Evolutionary conservation across 192 early-diverging fungal species (phyloP), one percentile per base, ranked within the genome.

Genomic region (Backusella tuberculispora): DNA sequence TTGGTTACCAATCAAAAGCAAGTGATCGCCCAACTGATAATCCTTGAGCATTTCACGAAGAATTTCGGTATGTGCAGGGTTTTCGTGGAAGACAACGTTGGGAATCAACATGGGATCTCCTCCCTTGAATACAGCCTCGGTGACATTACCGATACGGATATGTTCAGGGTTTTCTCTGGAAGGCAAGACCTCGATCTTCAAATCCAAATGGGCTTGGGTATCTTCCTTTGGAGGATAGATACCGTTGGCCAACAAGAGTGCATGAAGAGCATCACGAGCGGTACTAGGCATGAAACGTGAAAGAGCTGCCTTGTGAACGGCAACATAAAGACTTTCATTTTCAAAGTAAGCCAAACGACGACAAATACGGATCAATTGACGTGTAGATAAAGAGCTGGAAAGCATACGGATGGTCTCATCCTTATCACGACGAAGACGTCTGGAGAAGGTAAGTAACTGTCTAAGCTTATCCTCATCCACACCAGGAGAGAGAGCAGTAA

Each of bases 1-100:
- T 71, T 95, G 94, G 72, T 95, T 95, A 69, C 94, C 94, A 79
- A 95, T 93, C 29, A 95, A 79, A 1, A 95, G 78, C 46, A 95
- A 81, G 73, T 95, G 92, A 56, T 95, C 94, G n/a, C 94, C 89
- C 6, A 93, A 78, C 41, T 87, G 85, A 73, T 86, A 94, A 76
- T 95, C 94, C 80, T 92, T 91, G 43, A 92, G 85, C 87, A 95
- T 92, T 65, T 95, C 92, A 67, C 84, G 83, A 66, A 95, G 75
- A 68, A 94, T 86, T 38, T 85, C 81, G 8, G 88, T 90, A 63
- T 95, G 94, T 43, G 85, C 84, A 26, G 88, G 89, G 76, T 95
- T 95, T 70, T 94, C 92, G 71, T 88, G 90, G 79, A 94, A 95
- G 19, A 90, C 78, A 47, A 90, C 80, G 53, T 88, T 79, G 53